Conservation (phyloP, 192 early-diverging fungal species). For the Mortierella antarctica region DNA sequence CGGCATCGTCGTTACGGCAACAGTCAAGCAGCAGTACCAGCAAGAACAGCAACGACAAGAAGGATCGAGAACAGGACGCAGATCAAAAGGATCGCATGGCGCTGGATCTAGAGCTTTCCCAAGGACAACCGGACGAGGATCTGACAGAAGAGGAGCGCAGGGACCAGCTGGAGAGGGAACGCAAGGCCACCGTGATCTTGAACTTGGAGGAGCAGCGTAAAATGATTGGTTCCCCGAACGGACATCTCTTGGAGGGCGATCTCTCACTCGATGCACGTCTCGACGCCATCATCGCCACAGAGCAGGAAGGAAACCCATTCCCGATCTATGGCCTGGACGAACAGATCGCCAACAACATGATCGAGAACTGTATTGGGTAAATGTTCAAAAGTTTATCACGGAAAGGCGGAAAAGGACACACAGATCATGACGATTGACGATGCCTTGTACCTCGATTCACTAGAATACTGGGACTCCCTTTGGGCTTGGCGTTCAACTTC, state of each 20-base stretch:
- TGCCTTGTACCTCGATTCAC: no score
- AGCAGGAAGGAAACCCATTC: conserved; percentile 51
- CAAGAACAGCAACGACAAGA: conserved; percentile 4
- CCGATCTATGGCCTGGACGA: conserved; percentile 74
- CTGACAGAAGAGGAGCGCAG: conserved; percentile 43
- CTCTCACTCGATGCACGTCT: conserved; percentile 51
- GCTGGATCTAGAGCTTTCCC: conserved; percentile 27
- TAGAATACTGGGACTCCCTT: conserved; percentile 75
- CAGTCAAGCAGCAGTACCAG: not conserved
- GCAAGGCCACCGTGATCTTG: conserved; percentile 18
- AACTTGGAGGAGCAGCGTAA: conserved; percentile 41
- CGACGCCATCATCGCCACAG: conserved; percentile 39
- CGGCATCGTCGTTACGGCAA: no score
- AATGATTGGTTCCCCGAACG: conserved; percentile 46
- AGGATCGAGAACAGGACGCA: conserved; percentile 1
- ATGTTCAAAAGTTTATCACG: conserved; percentile 9
- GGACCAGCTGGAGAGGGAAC: conserved; percentile 38
- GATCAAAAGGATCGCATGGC: conserved; percentile 18
- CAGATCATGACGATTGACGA: not conserved
- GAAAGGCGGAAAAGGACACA: not conserved
- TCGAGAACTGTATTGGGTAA: conserved; percentile 81
- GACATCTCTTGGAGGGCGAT: conserved; percentile 19
- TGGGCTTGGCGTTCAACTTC: conserved; percentile 81
- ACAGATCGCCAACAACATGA: conserved; percentile 80
- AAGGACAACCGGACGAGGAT: conserved; percentile 25